Base-by-base conservation (phyloP, 805 yeast species). In the Ogataea methanolica region DNA sequence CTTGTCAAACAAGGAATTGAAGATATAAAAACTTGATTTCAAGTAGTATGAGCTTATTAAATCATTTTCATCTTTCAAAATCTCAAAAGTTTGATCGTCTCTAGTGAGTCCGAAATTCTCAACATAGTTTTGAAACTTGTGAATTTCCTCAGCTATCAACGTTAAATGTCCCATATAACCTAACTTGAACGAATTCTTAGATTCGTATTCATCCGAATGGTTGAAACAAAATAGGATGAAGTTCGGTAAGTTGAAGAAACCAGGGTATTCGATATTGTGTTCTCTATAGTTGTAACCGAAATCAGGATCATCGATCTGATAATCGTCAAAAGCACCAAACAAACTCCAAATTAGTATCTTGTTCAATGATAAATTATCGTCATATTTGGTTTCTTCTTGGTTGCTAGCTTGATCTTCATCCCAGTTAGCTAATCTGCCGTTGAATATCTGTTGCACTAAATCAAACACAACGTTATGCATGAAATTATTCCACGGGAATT, bases 381-480 rank as follows among this genome's bases (percentile, higher is more conserved):
- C 68, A 48, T 52, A 67, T 31, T 56, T 57, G 4, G 66, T 62
- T 39, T 66, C 68, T 44, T 59, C 67, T 44, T 62, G 67, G 41
- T 62, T 62, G 4, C 65, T 56, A 4, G 66, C 65, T 42, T 64
- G 61, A 43, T 65, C 68, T 46, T 66, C 70, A 43, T 66, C 70
- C 65, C 68, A 67, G 43, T 67, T 67, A 12, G 66, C 62, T 37
- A 67, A 55, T 39, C 66, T 51, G 0, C 97, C 97, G 65, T 89
- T 90, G 66, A 92, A 81, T 11, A 94, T 80, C 63, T 94, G 99
- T 65, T 94, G 99, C 21, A 94, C 83, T 49, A 94, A 77, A 67
- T 94, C 99, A 71, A 92, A 94, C 11, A 92, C 94, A 42, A 94
- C 99, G 62, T 92, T 94, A 66, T 94, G 99, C 76, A 92, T 79